A percentile compares a stretch with the other conserved stretches of the same genome.
phyloP scores from a whole-genome alignment of 768 basidiomycete genomes.

The Tricholoma sp. region DNA sequence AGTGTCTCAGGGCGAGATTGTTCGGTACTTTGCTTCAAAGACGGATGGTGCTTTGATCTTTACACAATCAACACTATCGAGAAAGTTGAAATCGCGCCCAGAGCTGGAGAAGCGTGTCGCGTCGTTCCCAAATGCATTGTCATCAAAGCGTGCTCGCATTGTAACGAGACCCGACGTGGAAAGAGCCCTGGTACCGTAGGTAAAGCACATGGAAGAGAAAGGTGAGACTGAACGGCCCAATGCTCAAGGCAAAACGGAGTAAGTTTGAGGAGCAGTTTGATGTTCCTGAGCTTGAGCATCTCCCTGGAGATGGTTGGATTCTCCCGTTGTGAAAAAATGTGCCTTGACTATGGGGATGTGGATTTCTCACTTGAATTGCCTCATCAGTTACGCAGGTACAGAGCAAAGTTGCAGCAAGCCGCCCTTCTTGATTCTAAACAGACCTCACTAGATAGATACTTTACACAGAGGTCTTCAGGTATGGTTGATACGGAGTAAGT shows the following conservation, averaged over 20 bases:
- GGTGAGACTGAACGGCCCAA: conserved; percentile 17
- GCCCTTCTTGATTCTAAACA: background rate
- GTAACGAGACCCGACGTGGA: conserved; percentile 32
- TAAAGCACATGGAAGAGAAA: conserved; percentile 22
- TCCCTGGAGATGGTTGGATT: conserved; percentile 21
- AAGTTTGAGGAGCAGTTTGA: conserved; percentile 21
- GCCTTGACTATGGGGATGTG: conserved; percentile 2
- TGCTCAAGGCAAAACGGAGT: conserved; percentile 20
- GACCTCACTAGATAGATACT: background rate
- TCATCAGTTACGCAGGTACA: conserved; percentile 3
- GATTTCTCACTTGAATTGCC: conserved; percentile 4
- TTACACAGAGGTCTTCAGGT: background rate
- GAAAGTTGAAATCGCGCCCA: conserved; percentile 9
- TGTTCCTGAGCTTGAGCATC: conserved; percentile 21
- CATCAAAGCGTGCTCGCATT: conserved; percentile 21
- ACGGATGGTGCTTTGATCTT: conserved; percentile 18
- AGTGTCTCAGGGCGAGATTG: conserved; percentile 15
- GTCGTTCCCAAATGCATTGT: conserved; percentile 20
- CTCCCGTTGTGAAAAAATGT: conserved; percentile 13
- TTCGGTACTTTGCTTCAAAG: conserved; percentile 12
- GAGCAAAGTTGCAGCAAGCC: background rate
- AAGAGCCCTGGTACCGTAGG: conserved; percentile 25
- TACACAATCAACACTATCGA: conserved; percentile 19
- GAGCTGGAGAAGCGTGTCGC: conserved; percentile 7
- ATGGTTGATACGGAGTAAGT: background rate